Percentiles rank a stretch among this genome's conserved stretches.
These are phyloP conservation scores for Plectosphaerella sp. DNA, from an alignment of 2,329 filamentous ascomycete species.

Conservation along the genomic window DNA sequence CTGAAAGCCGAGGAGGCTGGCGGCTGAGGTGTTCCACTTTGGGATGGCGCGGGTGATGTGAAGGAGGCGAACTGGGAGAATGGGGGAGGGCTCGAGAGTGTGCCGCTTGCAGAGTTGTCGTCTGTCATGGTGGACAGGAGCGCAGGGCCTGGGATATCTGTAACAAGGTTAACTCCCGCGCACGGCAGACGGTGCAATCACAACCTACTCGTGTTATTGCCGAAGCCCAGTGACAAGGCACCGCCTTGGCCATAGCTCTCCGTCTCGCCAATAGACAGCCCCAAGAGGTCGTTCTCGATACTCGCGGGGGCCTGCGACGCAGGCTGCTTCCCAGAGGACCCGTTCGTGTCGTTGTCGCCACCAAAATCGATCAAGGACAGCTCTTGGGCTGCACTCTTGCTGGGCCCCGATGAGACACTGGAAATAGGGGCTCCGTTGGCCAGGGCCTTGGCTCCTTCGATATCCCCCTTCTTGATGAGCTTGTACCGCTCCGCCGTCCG, in stretches of 20 bases:
- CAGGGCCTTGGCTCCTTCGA: constrained; percentile 78
- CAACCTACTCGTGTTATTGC: constrained; percentile 60
- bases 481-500: constrained; percentile 94
- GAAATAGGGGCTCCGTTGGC: constrained; percentile 65
- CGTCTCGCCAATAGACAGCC: constrained; percentile 73
- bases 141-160: constrained; percentile 61
- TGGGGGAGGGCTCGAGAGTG: constrained; percentile 28
- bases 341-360: constrained; percentile 52
- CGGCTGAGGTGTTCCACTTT: constrained; percentile 50
- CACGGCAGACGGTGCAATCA: not conserved
- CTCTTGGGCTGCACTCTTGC: constrained; percentile 63
- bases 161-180: constrained; percentile 9
- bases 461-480: constrained; percentile 90
- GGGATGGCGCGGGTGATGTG: constrained; percentile 45
- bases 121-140: constrained; percentile 61
- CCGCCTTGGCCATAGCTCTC: constrained; percentile 67
- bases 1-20: constrained; percentile 39
- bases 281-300: constrained; percentile 86
- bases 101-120: constrained; percentile 50
- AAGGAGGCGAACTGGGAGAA: constrained; percentile 55
- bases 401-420: constrained; percentile 31
- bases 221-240: constrained; percentile 78
- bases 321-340: constrained; percentile 27
- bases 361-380: constrained; percentile 93
- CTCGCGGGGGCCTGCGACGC: constrained; percentile 50